Base-by-base conservation (phyloP, 768 basidiomycete species). In the Brasilioporus rufonigricans region DNA sequence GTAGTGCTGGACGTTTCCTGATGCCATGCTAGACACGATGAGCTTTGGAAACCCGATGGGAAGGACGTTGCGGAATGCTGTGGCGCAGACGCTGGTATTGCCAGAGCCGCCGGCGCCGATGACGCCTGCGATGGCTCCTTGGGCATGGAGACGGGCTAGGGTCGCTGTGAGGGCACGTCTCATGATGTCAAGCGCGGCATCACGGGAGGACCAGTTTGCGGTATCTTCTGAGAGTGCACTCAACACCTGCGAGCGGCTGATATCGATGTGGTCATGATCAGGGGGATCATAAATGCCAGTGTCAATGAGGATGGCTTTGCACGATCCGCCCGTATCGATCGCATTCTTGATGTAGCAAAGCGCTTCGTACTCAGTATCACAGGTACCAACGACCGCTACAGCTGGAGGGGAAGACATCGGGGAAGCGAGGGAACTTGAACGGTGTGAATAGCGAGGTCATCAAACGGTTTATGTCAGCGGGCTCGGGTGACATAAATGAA, bases 11-110 rank as follows among this genome's bases (percentile, higher is more conserved):
- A 52, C 52, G 41, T 68, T 51, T 43, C 71, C 70, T 2, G 67
- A 63, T 3, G 68, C 59, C 63, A 71, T 73, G 24, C 71, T 72
- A 16, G 71, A 69, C 27, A 71, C 59, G 45, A 68, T 38, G 39
- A 65, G 53, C 43, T 67, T 71, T 27, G 64, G 67, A 13, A 72
- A 69, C 1, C 71, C 71, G 38, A 70, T 64, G 32, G 60, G 58
- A 24, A 70, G 29, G 23, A 60, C 56, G 18, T 50, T 48, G 21
- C 66, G 56, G 38, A 65, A 71, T 4, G 63, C 62, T 12, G 57
- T 14, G 10, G 60, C 59, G 29, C 66, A 66, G 24, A 61, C 59
- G 16, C 57, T 62, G 26, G 68, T 64, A 19, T 67, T 70, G 11
- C 61, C 63, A 10, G 68, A 65, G 18, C 66, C 70, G 26, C 65